These are phyloP conservation scores for Mycosphaerelloides madeirae DNA, from an alignment of 2,329 filamentous ascomycete species.

Conservation along the genomic window DNA sequence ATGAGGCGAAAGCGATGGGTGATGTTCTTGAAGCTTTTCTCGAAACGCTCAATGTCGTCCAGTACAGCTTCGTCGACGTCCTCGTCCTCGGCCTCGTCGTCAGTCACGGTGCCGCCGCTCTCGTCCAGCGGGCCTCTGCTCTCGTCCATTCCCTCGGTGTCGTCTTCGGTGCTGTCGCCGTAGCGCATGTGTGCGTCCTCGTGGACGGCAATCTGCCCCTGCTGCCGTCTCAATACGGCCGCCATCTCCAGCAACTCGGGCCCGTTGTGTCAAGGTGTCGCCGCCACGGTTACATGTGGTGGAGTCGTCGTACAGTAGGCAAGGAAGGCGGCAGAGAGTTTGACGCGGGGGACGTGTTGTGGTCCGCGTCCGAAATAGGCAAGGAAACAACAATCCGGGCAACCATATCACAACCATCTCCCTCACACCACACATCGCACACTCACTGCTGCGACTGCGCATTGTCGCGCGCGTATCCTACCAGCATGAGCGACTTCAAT, in stretches of 20 bases:
- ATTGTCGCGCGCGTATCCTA: constrained; percentile 12
- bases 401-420: constrained; percentile 1
- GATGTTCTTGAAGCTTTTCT: constrained; percentile 77
- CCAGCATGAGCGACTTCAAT: constrained; percentile 76
- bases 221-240: constrained; percentile 11
- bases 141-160: constrained; percentile 42
- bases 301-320: background rate
- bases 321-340: no score
- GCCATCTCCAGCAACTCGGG: constrained; percentile 18
- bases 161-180: constrained; percentile 32
- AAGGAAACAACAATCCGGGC: background rate
- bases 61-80: constrained; percentile 63
- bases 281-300: no score
- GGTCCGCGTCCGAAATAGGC: no score
- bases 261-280: no score
- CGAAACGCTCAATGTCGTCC: constrained; percentile 82
- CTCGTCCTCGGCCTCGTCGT: constrained; percentile 51
- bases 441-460: constrained; percentile 1
- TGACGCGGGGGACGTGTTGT: no score
- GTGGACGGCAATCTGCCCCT: constrained; percentile 21
- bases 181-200: constrained; percentile 15
- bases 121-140: constrained; percentile 47
- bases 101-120: constrained; percentile 47
- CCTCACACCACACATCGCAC: background rate
- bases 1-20: constrained; percentile 80